Conservation (phyloP, 2,329 filamentous ascomycete species). For the Paracorniculantispora psalliotae region DNA sequence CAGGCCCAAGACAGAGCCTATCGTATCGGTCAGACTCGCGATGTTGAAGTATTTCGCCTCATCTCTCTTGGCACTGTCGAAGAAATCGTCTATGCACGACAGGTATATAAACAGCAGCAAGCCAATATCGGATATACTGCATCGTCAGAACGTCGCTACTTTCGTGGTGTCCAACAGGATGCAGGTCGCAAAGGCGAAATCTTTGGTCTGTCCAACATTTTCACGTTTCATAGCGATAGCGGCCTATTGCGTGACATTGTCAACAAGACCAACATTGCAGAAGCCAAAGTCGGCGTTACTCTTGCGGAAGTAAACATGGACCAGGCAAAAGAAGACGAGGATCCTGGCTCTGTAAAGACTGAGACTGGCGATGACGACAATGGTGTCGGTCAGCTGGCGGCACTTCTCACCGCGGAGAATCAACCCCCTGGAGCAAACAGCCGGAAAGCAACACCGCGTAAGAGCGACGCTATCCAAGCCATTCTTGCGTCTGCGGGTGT, state of each 20-base stretch:
- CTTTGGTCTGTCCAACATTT: conserved; percentile 83
- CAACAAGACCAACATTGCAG: conserved; percentile 96
- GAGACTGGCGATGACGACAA: conserved; percentile 55
- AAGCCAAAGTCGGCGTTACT: conserved; percentile 78
- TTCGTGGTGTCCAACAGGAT: conserved; percentile 86
- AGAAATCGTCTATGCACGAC: conserved; percentile 92
- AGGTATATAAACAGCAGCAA: conserved; percentile 99
- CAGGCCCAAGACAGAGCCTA: conserved; percentile 97
- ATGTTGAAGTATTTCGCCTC: conserved; percentile 92
- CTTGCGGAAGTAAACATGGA: conserved; percentile 73
- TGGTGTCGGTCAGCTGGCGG: conserved; percentile 68
- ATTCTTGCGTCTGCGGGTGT: conserved; percentile 86
- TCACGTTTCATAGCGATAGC: conserved; percentile 73
- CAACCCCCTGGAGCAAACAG: conserved; percentile 33
- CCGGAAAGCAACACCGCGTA: conserved; percentile 34
- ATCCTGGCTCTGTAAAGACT: conserved; percentile 37
- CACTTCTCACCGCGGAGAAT: conserved; percentile 42
- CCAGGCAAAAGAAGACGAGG: conserved; percentile 50
- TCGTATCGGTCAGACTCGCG: conserved; percentile 84
- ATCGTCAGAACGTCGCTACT: conserved; percentile 87
- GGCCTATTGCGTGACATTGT: conserved; percentile 90
- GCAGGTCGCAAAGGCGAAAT: conserved; percentile 83
- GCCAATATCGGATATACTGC: conserved; percentile 96
- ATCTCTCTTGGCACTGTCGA: conserved; percentile 91
- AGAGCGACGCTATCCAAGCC: conserved; percentile 75